Conservation (phyloP, 2,329 filamentous ascomycete species). For the Nakataea oryzae region DNA sequence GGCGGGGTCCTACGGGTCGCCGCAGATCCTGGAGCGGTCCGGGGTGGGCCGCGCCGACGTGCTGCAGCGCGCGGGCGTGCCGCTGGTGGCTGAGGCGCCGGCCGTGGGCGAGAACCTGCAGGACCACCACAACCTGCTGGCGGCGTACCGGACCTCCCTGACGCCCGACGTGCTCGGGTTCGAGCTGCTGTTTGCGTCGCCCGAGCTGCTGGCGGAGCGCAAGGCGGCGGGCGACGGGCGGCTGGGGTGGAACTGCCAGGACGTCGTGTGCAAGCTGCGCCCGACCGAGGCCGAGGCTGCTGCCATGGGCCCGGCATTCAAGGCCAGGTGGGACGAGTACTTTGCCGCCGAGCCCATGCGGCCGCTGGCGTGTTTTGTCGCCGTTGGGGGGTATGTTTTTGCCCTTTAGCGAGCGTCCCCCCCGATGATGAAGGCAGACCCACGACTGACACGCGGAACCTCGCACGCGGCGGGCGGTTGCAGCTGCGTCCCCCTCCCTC, state of each 20-base stretch:
- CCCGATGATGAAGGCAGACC: too few relatives aligned
- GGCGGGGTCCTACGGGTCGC: constrained; percentile 41
- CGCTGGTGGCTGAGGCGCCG: constrained; percentile 36
- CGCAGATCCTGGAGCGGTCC: constrained; percentile 49
- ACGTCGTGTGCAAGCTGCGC: constrained; percentile 41
- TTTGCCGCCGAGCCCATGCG: constrained; percentile 21
- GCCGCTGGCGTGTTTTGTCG: constrained; percentile 9
- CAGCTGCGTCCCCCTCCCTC: constrained; percentile 8
- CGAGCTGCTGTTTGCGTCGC: constrained; percentile 16
- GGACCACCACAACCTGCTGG: constrained; percentile 41
- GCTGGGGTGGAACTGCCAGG: constrained; percentile 44
- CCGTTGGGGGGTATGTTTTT: constrained; percentile 11
- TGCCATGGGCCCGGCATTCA: constrained; percentile 37
- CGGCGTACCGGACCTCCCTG: constrained; percentile 34
- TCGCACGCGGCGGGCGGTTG: too few relatives aligned
- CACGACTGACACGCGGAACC: too few relatives aligned
- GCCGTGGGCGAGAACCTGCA: constrained; percentile 43
- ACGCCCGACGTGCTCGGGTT: constrained; percentile 29
- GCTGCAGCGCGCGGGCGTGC: constrained; percentile 29
- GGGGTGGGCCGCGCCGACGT: constrained; percentile 45
- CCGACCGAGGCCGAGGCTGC: constrained; percentile 39
- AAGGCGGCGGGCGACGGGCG: constrained; percentile 17
- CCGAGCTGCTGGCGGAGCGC: constrained; percentile 10
- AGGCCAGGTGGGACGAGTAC: constrained; percentile 37
- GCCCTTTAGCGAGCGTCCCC: too few relatives aligned